These are phyloP conservation scores for Rachicladosporium sp. DNA, from an alignment of 2,329 filamentous ascomycete species.

Conservation along the genomic window DNA sequence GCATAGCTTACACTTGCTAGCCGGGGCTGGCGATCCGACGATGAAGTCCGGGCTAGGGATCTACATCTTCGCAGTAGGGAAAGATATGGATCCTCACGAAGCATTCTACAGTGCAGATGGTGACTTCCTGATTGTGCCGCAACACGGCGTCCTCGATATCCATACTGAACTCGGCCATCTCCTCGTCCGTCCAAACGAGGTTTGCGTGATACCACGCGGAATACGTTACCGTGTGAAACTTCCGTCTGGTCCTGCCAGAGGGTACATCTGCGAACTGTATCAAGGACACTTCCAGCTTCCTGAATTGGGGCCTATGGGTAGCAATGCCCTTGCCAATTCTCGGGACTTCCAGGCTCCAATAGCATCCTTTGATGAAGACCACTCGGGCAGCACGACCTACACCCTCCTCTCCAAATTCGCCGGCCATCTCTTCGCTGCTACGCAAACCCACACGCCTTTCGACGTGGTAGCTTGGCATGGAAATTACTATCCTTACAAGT, in stretches of 20 bases:
- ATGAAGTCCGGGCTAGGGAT: constrained; percentile 73
- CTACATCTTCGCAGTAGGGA: constrained; percentile 66
- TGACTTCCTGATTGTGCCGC: constrained; percentile 53
- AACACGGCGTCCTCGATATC: constrained; percentile 52
- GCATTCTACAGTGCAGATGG: constrained; percentile 75
- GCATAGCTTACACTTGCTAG: constrained; percentile 56
- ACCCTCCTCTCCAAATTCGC: constrained; percentile 49
- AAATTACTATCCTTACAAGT: constrained; percentile 50
- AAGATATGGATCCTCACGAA: constrained; percentile 57
- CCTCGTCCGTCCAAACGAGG: constrained; percentile 53
- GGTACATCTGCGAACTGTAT: constrained; percentile 57
- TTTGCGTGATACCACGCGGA: constrained; percentile 54
- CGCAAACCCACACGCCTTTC: constrained; percentile 54
- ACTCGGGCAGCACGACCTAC: constrained; percentile 41
- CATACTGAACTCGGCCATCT: constrained; percentile 55
- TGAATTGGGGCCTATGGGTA: constrained; percentile 54
- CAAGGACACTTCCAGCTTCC: constrained; percentile 53
- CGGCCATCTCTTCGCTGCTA: constrained; percentile 47
- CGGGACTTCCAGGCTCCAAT: constrained; percentile 53
- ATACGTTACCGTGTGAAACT: constrained; percentile 48
- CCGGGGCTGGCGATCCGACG: constrained; percentile 66
- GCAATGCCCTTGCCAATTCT: constrained; percentile 53
- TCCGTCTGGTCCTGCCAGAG: constrained; percentile 47
- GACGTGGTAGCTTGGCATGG: constrained; percentile 63
- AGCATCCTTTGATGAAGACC: constrained; percentile 43